Conservation (phyloP, 805 yeast genomes). For the Cyberlindnera xylosilytica region DNA sequence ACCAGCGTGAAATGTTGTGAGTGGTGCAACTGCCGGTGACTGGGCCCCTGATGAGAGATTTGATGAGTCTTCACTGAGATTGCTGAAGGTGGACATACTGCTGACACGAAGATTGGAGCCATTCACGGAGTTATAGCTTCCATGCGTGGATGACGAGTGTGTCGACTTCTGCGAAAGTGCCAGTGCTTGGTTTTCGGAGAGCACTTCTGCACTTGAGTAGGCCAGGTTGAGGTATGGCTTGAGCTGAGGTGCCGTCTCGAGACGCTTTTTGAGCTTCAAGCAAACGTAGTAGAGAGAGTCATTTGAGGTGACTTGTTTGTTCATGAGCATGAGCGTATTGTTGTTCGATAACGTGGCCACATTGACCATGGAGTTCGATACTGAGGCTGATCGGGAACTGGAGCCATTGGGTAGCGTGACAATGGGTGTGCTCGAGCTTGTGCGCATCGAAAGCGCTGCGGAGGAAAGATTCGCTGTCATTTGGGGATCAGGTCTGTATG, state of each 20-base stretch:
- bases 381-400: slow-evolving; percentile 13
- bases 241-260: slow-evolving; percentile 63
- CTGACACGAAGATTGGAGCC: slow-evolving; percentile 31
- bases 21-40: slow-evolving; percentile 24
- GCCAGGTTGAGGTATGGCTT: slow-evolving; percentile 65
- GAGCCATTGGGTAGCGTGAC: slow-evolving; percentile 8
- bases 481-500: no score
- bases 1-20: slow-evolving; percentile 69
- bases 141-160: slow-evolving; percentile 4
- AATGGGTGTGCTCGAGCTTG: slow-evolving; percentile 7
- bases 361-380: slow-evolving; percentile 10
- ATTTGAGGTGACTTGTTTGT: slow-evolving; percentile 54
- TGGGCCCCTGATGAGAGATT: slow-evolving; percentile 26
- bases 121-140: slow-evolving; percentile 5
- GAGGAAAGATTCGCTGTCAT: slow-evolving; percentile 4
- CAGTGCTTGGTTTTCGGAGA: slow-evolving; percentile 70
- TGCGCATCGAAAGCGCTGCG: slow-evolving; percentile 9
- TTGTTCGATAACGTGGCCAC: slow-evolving; percentile 11
- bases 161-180: slow-evolving; percentile 35
- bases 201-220: slow-evolving; percentile 59
- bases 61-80: slow-evolving; percentile 32
- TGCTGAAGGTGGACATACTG: slow-evolving; percentile 32
- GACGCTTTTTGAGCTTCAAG: slow-evolving; percentile 47
- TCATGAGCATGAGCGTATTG: slow-evolving; percentile 47
- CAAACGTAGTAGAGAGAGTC: slow-evolving; percentile 75